These are phyloP conservation scores for Westerdykella ornata DNA, from an alignment of 2,329 filamentous ascomycete genomes.

Conservation along the genomic window DNA sequence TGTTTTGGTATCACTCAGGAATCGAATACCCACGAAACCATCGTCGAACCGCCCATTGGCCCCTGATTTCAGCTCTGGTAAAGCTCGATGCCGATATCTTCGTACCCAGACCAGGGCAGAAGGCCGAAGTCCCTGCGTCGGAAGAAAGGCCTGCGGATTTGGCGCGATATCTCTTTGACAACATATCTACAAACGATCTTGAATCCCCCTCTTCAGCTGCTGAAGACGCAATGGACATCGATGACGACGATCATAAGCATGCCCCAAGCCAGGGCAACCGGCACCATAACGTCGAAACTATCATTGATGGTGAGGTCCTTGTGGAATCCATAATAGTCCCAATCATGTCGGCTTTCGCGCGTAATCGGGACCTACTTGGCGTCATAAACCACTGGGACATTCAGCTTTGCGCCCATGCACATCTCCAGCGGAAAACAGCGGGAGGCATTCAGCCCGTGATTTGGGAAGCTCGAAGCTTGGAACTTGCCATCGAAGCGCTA, in stretches of 20 bases:
- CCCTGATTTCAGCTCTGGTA: constrained; percentile 29
- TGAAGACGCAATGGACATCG: constrained; percentile 6
- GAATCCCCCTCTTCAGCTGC: neutral
- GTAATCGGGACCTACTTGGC: constrained; percentile 29
- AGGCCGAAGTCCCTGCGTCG: constrained; percentile 6
- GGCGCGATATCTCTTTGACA: constrained; percentile 23
- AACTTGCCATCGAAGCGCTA: constrained; percentile 15
- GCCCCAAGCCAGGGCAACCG: neutral
- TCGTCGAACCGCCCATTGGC: constrained; percentile 22
- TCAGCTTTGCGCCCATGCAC: constrained; percentile 21
- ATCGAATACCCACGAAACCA: constrained; percentile 19
- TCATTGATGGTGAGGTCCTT: neutral
- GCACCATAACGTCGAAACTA: neutral
- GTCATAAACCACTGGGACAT: constrained; percentile 33
- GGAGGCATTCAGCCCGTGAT: constrained; percentile 15
- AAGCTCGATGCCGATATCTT: constrained; percentile 31
- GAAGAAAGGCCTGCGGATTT: constrained; percentile 21
- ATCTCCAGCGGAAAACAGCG: constrained; percentile 13
- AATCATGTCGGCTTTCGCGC: constrained; percentile 29
- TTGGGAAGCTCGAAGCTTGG: constrained; percentile 27
- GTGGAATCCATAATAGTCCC: constrained; percentile 23
- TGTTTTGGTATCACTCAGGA: constrained; percentile 35
- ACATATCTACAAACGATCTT: constrained; percentile 17
- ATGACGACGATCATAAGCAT: constrained; percentile 1
- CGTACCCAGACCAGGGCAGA: constrained; percentile 12